phyloP scores from a whole-genome alignment of 331 rosid species.

The Rhamnella rubrinervis region DNA sequence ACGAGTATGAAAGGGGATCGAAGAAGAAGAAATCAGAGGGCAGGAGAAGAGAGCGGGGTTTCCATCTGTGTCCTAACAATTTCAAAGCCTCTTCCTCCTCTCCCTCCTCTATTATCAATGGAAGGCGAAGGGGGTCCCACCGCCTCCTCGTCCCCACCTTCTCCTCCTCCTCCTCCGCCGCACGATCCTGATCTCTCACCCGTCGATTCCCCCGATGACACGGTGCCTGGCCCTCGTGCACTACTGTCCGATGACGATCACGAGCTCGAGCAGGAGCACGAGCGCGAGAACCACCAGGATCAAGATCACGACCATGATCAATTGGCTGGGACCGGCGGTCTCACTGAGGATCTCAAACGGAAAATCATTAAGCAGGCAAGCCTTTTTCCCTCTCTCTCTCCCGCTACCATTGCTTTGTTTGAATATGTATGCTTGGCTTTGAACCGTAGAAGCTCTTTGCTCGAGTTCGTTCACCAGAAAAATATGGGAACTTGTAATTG shows the following conservation, averaged over 20 bases:
- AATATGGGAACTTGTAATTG: not conserved
- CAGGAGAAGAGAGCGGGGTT: conserved; percentile 44
- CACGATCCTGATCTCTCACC: conserved; percentile 33
- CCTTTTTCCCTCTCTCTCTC: not conserved
- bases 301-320: conserved; percentile 54
- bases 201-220: conserved; percentile 39
- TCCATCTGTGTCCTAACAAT: not conserved
- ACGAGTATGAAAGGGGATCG: conserved; percentile 20
- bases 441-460: not conserved
- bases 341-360: conserved; percentile 75
- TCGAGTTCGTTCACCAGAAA: conserved; percentile 7
- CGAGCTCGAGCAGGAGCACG: conserved; percentile 25
- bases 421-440: not conserved
- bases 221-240: conserved; percentile 44
- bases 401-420: not conserved
- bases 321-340: conserved; percentile 37
- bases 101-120: conserved; percentile 39
- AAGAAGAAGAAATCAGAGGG: conserved; percentile 16
- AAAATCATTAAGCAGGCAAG: conserved; percentile 77
- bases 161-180: conserved; percentile 40
- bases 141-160: conserved; percentile 24
- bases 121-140: conserved; percentile 53
- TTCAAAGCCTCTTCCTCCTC: conserved; percentile 18
- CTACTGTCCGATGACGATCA: conserved; percentile 63
- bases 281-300: conserved; percentile 9